Percentiles rank a stretch among this genome's conserved stretches.
Conservation (phyloP, 2,329 filamentous ascomycete species). For the Trichophyton verrucosum region DNA sequence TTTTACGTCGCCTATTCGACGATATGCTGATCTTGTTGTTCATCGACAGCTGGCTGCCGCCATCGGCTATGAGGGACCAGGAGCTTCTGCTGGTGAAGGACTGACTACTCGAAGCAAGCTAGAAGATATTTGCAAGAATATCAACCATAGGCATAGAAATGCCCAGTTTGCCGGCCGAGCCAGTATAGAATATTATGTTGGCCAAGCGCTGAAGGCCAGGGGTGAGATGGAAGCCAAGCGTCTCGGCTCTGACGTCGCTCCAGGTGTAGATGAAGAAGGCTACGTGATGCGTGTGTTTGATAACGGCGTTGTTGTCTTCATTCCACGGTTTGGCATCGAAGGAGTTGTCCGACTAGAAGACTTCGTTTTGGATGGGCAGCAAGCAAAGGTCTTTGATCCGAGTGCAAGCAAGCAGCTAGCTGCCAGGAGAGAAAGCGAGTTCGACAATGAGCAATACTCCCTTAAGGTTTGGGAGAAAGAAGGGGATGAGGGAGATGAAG, state of each 20-base stretch:
- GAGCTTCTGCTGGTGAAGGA: slow-evolving; percentile 60
- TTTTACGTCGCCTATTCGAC: slow-evolving; percentile 92
- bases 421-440: slow-evolving; percentile 55
- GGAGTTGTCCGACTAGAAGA: slow-evolving; percentile 77
- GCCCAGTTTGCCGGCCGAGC: slow-evolving; percentile 90
- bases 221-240: slow-evolving; percentile 33
- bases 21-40: slow-evolving; percentile 91
- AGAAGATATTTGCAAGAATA: slow-evolving; percentile 92
- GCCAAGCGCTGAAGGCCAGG: slow-evolving; percentile 76
- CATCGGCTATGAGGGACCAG: slow-evolving; percentile 62
- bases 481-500: slow-evolving; percentile 38
- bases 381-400: background rate
- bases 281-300: slow-evolving; percentile 96
- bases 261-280: slow-evolving; percentile 63
- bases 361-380: slow-evolving; percentile 45
- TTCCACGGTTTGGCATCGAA: slow-evolving; percentile 91
- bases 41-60: slow-evolving; percentile 91
- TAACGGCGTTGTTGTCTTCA: slow-evolving; percentile 94
- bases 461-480: slow-evolving; percentile 50
- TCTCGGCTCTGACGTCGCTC: slow-evolving; percentile 5
- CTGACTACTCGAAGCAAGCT: slow-evolving; percentile 72
- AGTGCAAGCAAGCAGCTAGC: slow-evolving; percentile 6
- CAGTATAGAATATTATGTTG: slow-evolving; percentile 94
- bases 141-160: slow-evolving; percentile 94
- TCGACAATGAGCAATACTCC: slow-evolving; percentile 75